Conservation (phyloP, 2,329 filamentous ascomycete species). For the Neonectria neomacrospora region DNA sequence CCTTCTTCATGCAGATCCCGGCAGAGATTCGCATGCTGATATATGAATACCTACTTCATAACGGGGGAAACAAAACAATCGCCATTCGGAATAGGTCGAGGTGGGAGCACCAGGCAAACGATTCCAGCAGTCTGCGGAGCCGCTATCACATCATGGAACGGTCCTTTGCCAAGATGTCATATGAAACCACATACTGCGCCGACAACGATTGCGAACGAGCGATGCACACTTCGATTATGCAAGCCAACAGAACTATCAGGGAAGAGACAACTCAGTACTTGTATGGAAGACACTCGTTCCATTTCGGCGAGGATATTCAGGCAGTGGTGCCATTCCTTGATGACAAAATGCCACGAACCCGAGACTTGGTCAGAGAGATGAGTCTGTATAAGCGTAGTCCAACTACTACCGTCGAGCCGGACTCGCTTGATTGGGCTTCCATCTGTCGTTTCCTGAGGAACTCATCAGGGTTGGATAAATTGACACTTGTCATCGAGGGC, state of each 20-base stretch:
- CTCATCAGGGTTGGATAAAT: constrained; percentile 52
- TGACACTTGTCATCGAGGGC: constrained; percentile 65
- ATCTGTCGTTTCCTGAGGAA: constrained; percentile 61
- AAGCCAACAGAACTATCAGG: constrained; percentile 60
- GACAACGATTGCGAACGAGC: constrained; percentile 32
- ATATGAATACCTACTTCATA: constrained; percentile 57
- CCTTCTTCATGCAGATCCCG: constrained; percentile 50
- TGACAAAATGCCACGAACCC: constrained; percentile 63
- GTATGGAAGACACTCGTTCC: constrained; percentile 67
- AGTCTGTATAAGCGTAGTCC: constrained; percentile 65
- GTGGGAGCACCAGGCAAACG: constrained; percentile 36
- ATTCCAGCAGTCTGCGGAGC: constrained; percentile 44
- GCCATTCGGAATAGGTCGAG: constrained; percentile 53
- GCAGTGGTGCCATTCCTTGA: constrained; percentile 68
- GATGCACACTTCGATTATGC: constrained; percentile 59
- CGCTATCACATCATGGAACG: constrained; percentile 56
- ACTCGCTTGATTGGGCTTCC: constrained; percentile 64
- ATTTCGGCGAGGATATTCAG: constrained; percentile 70
- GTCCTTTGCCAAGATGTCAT: constrained; percentile 54
- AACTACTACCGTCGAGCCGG: constrained; percentile 50
- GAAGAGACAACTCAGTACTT: constrained; percentile 66
- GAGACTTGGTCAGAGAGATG: constrained; percentile 60
- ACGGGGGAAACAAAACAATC: constrained; percentile 52
- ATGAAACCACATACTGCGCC: constrained; percentile 64
- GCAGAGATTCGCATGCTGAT: constrained; percentile 57